These are phyloP conservation scores for Fraxinus baroniana DNA, from an alignment of 305 asterid genomes.

Conservation along the genomic window DNA sequence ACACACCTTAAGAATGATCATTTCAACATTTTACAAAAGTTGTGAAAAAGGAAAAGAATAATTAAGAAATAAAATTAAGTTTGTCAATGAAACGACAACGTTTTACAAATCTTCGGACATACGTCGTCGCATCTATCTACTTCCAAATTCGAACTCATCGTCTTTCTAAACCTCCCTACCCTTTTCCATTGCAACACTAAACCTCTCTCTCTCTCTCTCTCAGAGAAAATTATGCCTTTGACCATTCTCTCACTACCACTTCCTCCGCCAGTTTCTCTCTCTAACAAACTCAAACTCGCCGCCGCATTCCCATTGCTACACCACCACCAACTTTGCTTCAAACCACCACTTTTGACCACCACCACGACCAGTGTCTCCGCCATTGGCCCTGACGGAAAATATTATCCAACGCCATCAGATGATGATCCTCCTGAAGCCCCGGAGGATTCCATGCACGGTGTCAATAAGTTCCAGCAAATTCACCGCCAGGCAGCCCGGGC, in stretches of 20 bases:
- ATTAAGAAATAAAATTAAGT: neutral
- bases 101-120: neutral
- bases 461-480: constrained; percentile 79
- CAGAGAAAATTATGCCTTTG: constrained; percentile 44
- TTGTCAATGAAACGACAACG: constrained; percentile 11
- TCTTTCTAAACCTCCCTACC: constrained; percentile 16
- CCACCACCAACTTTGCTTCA: constrained; percentile 27
- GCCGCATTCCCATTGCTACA: constrained; percentile 23
- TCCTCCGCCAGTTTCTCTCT: constrained; percentile 28
- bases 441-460: constrained; percentile 97
- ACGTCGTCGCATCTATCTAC: neutral
- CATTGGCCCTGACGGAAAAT: constrained; percentile 72
- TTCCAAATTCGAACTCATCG: neutral
- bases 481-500: constrained; percentile 75
- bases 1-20: neutral
- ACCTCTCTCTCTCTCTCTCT: constrained; percentile 18
- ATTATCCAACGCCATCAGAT: constrained; percentile 76
- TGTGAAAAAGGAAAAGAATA: neutral
- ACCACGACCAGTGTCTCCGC: constrained; percentile 51
- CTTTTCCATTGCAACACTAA: constrained; percentile 1
- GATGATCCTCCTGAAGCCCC: constrained; percentile 97
- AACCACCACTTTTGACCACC: constrained; percentile 29
- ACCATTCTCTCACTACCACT: constrained; percentile 44
- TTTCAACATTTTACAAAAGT: neutral
- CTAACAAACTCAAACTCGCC: constrained; percentile 33